phyloP scores from a whole-genome alignment of 805 yeast species.

The Helenozyma baotianmanensis region DNA sequence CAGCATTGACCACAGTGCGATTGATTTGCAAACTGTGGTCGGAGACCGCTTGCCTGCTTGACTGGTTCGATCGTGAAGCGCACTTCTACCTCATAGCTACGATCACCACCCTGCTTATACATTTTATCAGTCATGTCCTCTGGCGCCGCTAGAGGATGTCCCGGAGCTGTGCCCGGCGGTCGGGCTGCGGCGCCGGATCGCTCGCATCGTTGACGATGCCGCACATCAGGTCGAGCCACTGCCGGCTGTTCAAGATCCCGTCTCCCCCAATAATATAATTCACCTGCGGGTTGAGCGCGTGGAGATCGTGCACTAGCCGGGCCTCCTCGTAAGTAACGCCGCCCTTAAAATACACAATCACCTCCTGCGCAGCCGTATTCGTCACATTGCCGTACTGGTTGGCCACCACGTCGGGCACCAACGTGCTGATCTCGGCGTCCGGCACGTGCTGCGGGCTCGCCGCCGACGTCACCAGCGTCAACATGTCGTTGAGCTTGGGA shows the following conservation, averaged over 20 bases:
- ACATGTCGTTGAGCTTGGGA: slow-evolving; percentile 59
- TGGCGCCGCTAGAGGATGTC: slow-evolving; percentile 23
- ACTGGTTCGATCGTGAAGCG: too few relatives aligned
- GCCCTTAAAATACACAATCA: slow-evolving; percentile 73
- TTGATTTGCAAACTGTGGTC: too few relatives aligned
- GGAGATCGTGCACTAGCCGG: slow-evolving; percentile 69
- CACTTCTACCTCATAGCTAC: too few relatives aligned
- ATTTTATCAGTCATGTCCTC: too few relatives aligned
- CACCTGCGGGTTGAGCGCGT: slow-evolving; percentile 50
- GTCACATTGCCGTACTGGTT: slow-evolving; percentile 22
- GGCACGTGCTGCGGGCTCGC: slow-evolving; percentile 7
- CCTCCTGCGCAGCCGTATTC: slow-evolving; percentile 48
- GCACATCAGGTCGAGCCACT: slow-evolving; percentile 31
- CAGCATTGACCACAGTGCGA: too few relatives aligned
- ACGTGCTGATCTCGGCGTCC: slow-evolving; percentile 23
- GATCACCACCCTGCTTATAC: too few relatives aligned
- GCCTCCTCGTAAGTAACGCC: slow-evolving; percentile 94
- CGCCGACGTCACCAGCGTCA: slow-evolving; percentile 17
- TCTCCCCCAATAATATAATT: slow-evolving; percentile 78
- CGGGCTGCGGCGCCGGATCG: slow-evolving; percentile 25
- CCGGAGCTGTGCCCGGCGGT: slow-evolving; percentile 37
- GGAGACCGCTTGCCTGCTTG: too few relatives aligned
- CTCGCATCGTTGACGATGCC: slow-evolving; percentile 22
- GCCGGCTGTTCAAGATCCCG: slow-evolving; percentile 28
- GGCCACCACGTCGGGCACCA: slow-evolving; percentile 35